Base-by-base conservation (phyloP, 192 early-diverging fungal genomes). In the Gryganskiella cystojenkinii region DNA sequence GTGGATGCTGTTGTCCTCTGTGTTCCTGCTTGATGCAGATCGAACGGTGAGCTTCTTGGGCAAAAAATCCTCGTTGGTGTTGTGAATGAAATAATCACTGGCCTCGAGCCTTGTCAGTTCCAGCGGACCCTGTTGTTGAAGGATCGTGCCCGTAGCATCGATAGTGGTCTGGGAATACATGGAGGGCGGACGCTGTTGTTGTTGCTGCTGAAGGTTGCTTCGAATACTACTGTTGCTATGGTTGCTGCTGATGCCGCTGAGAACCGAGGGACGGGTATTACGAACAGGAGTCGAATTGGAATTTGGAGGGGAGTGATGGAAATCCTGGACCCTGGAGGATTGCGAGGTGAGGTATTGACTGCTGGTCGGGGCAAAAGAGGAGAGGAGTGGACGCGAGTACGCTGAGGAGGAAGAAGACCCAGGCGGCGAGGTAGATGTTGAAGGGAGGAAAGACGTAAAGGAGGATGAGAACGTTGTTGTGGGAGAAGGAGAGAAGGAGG, bases 301-400 rank as follows among this genome's bases (percentile, higher is more conserved):
- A 22, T 10, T 50, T 30, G 13, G 40, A 40, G 28, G 58, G 4
- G 71, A 50, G 43, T 44, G 34, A 14, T 46, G 17, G 42, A 34
- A 67, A 35, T 74, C 64, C 20, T 74, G 71, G 30, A 66, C 63
- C 33, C 44, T 74, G 43, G 64, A 40, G 25, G 71, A 74, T 22
- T 74, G 71, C 4, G 71, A 74, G 52, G 71, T 67, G 7, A 74
- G 31, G 58, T 61, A 74, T 50, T 67, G 71, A 34, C 63, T 54
- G 50, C 33, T 67, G 58, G 51, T 45, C 1, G 71, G 71, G 13
- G 64, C 27, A 17, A 61, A 67, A 19, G 71, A 53, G 40, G 63
- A 61, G n/a, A 22, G 50, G 37, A 60, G 14, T 20, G 70, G 55
- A 2, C 53, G 19, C 9, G 54, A 37, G 45, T 64, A 25, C n/a